These are phyloP conservation scores for Cydonia oblonga DNA, from an alignment of 331 rosid species.

Conservation along the genomic window DNA sequence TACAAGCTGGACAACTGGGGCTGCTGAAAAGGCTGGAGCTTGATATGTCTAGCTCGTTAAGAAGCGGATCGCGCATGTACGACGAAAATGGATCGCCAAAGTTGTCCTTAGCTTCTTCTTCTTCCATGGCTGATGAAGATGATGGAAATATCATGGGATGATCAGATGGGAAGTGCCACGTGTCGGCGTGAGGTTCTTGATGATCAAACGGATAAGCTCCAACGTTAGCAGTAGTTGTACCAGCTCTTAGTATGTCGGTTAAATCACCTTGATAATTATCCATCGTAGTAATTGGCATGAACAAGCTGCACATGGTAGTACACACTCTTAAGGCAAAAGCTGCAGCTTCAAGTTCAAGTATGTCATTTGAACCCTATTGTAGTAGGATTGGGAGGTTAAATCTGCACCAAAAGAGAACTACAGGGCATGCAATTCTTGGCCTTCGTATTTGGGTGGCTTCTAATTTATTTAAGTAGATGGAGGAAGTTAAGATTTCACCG, in stretches of 20 bases:
- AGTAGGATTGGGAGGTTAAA: background rate
- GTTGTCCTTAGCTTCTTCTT: slow-evolving; percentile 16
- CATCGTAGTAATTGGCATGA: slow-evolving; percentile 25
- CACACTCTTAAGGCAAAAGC: background rate
- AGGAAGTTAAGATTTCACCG: no score
- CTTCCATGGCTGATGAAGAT: slow-evolving; percentile 10
- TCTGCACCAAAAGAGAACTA: background rate
- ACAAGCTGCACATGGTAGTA: slow-evolving; percentile 36
- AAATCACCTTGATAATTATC: slow-evolving; percentile 84
- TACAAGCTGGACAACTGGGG: background rate
- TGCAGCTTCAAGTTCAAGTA: background rate
- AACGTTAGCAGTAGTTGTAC: slow-evolving; percentile 9
- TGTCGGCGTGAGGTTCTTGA: background rate
- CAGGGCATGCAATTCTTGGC: slow-evolving; percentile 7
- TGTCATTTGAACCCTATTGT: background rate
- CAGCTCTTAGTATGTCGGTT: slow-evolving; percentile 61
- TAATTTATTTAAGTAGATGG: background rate
- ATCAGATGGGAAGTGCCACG: slow-evolving; percentile 37
- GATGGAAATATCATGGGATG: slow-evolving; percentile 29
- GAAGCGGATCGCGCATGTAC: slow-evolving; percentile 62
- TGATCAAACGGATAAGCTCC: background rate
- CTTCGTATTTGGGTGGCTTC: background rate
- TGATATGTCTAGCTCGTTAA: slow-evolving; percentile 27
- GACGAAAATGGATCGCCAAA: slow-evolving; percentile 78
- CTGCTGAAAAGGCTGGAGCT: slow-evolving; percentile 17